Base-by-base conservation (phyloP, 225 moss, liverwort and hornwort species). In the Asterella californica region DNA sequence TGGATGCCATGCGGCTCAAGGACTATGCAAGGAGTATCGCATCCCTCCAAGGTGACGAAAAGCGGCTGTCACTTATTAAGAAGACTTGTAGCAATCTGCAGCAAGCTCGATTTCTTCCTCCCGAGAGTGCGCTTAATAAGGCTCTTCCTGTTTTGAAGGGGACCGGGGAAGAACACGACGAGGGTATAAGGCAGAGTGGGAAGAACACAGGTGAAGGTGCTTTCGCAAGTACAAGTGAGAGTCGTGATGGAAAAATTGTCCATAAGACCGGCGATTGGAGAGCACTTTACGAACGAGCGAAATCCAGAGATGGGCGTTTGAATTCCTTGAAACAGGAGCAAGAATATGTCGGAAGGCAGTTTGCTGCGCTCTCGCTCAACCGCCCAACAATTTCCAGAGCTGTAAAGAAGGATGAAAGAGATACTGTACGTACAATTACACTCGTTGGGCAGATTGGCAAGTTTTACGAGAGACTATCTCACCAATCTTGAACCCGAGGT, bases 371-470 rank as follows among this genome's bases (percentile, higher is more conserved):
- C 33, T 61, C 79, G 65, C 19, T 83, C 5, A 53, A 10, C 33
- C 83, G 86, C 54, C 27, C 70, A 9, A 15, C 71, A 47, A 30
- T 54, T 25, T 11, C 33, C 0, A 83, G 67, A 65, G 48, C 49
- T 36, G 78, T 68, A 60, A 82, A 84, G 78, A 74, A 82, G 50
- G n/a, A 76, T 2, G 79, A 53, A 18, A 76, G 71, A 64, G 79
- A 73, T 18, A 59, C 76, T 22, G 85, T 85, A 82, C 74, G 79
- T 79, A 64, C 5, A 5, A 76, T 24, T 19, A 25, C 29, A 33
- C 37, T n/a, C 47, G 0, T 27, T 3, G 18, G 12, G 8, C n/a
- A 2, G n/a, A 48, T 25, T 15, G 4, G 50, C 19, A 14, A 2
- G 5, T 9, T 5, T 46, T 24, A 6, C 24, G 67, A 9, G 33